These are phyloP conservation scores for Globisporangium middletonii DNA, from an alignment of 352 stramenopile genomes.

Conservation along the genomic window DNA sequence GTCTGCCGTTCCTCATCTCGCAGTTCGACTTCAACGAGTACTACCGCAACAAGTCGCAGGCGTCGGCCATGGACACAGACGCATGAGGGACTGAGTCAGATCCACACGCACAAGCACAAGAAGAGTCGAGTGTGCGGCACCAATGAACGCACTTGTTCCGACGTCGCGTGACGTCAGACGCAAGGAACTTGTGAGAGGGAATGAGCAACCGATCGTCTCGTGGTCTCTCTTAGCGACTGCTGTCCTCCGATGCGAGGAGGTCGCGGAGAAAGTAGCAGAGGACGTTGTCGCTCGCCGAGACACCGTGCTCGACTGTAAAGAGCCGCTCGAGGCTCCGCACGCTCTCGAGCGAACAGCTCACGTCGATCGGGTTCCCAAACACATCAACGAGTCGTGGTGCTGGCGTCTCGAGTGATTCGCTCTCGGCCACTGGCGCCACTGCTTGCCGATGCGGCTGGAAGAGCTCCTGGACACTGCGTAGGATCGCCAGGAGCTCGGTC, in stretches of 20 bases:
- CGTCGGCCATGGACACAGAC: slow-evolving; percentile 29
- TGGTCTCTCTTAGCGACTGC: background rate
- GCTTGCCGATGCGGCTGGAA: slow-evolving; percentile 16
- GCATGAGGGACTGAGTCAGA: slow-evolving; percentile 22
- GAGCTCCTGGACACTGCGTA: slow-evolving; percentile 32
- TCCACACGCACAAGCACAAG: background rate
- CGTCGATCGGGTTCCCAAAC: slow-evolving; percentile 41
- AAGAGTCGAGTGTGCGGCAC: no score
- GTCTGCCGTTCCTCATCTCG: slow-evolving; percentile 80
- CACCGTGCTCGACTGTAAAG: slow-evolving; percentile 36
- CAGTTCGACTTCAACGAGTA: slow-evolving; percentile 92
- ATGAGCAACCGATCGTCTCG: background rate
- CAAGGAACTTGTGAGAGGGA: no score
- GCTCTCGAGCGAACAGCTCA: slow-evolving; percentile 39
- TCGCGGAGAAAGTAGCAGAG: slow-evolving; percentile 75
- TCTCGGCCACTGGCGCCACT: background rate
- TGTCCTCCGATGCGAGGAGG: slow-evolving; percentile 29
- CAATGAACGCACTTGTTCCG: background rate
- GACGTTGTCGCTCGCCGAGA: slow-evolving; percentile 35
- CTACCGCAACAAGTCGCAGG: slow-evolving; percentile 57
- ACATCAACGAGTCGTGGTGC: slow-evolving; percentile 17
- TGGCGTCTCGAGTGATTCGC: background rate
- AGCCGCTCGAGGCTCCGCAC: slow-evolving; percentile 44
- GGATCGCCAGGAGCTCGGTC: slow-evolving; percentile 17
- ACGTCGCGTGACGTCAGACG: no score